phyloP scores from a whole-genome alignment of 139 green algal species.

The Chlamydomonas eustigma region DNA sequence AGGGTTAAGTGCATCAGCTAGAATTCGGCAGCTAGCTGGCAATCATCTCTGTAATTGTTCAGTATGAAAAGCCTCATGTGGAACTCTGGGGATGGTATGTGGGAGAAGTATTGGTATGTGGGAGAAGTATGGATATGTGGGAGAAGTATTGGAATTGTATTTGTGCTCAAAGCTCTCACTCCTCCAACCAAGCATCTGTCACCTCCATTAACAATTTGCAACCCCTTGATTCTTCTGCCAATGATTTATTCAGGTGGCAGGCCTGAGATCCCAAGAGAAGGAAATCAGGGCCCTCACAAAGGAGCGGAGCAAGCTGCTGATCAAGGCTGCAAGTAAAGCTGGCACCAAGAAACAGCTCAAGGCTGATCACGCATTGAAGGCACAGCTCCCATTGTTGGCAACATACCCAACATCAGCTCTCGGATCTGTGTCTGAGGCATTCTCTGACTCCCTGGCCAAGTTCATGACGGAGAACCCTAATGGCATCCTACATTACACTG shows the following conservation, averaged over 20 bases:
- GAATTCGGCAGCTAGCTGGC: no score
- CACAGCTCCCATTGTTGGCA: conserved; percentile 25
- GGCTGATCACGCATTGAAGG: neutral
- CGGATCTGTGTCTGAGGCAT: conserved; percentile 69
- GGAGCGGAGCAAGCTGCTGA: conserved; percentile 4
- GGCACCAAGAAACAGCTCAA: neutral
- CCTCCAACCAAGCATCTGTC: no score
- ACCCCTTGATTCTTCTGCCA: no score
- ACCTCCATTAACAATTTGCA: no score
- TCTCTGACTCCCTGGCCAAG: conserved; percentile 57
- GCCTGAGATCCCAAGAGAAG: conserved; percentile 21
- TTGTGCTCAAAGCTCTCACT: no score
- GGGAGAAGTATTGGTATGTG: no score
- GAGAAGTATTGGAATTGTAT: no score
- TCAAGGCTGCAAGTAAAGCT: neutral
- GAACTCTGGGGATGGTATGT: no score
- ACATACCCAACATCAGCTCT: conserved; percentile 52
- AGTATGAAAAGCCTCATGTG: no score
- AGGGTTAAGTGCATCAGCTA: no score
- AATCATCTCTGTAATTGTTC: no score
- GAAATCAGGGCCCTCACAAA: conserved; percentile 1
- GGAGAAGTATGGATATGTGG: no score
- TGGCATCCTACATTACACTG: conserved; percentile 10
- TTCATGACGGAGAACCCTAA: conserved; percentile 52
- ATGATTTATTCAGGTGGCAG: conserved; percentile 10